Base-by-base conservation (phyloP, 768 basidiomycete species). In the Holtermanniella nyarrowii region DNA sequence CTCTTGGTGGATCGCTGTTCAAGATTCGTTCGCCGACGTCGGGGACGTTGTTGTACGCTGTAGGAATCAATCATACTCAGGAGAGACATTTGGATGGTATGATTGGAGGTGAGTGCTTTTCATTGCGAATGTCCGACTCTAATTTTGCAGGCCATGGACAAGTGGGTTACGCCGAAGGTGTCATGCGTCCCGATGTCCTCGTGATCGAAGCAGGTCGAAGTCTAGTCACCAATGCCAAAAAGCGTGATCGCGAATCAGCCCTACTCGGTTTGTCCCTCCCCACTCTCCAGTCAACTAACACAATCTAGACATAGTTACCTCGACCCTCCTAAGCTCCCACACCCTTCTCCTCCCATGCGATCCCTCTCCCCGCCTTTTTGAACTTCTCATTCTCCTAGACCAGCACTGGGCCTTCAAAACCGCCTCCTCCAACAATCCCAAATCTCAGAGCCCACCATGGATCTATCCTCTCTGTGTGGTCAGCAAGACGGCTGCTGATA, bases 11-110 rank as follows among this genome's bases (percentile, higher is more conserved):
- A 42, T 88, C 91, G 4, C 86, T 99, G 57, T 97, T 90, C 90
- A 96, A 96, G 68, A 85, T 99, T 55, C 83, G 95, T n/a, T 96
- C 91, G 0, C 90, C 95, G 1, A 89, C 90, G 0, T 87, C 88
- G 11, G 93, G 91, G 2, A 96, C 95, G 2, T 84, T 97, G 26
- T 76, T 97, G 22, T 96, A 99, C 67, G 90, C 90, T 7, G 87
- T 96, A 16, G 81, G 89, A 59, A 77, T 96, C 76, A 97, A 97
- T 69, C 95, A 99, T 70, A 91, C 88, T 79, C 80, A 81, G 49
- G 95, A 99, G 68, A 81, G 91, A 27, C 93, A 96, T 74, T 77
- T 99, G 25, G 90, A 97, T 58, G 89, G 89, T 27, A 91, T 91
- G 0, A 84, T 93, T 14, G 60, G 63, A 46, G 64, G 66, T 54